Evolutionary conservation across 306 rosid species (phyloP), one percentile per base, ranked within the genome.

Genomic region (Comarum palustre): DNA sequence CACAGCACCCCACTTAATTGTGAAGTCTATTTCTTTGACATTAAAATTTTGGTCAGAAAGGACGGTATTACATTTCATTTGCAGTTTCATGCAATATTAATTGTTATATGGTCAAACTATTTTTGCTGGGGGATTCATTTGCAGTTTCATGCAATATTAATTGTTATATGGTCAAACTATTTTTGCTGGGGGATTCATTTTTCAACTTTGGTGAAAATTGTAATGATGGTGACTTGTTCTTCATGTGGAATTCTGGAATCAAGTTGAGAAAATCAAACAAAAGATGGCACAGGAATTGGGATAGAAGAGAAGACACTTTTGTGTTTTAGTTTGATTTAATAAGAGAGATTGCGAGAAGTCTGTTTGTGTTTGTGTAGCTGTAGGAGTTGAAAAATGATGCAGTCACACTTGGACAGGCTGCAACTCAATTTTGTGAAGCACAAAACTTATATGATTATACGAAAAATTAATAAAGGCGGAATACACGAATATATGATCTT

Each of bases 11-110:
- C n/a, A 17, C 15, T 14, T 20, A 50, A 31, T 34, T 8, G 24
- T 36, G 6, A n/a, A 32, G 22, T 20, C 22, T 36, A 1, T 70
- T 14, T 41, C 25, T 70, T 38, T 52, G 74, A 70, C 74, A 70
- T 70, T 71, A 22, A 11, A 4, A 22, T 54, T 17, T 29, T 17
- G 29, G 58, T 72, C 32, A 42, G 58, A 72, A 72, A 41, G 31
- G 57, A 25, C 45, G 57, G 66, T 57, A 2, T 29, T 25, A 20
- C 22, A 15, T 61, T 41, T 22, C 31, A 38, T 64, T 63, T 63
- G 10, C 6, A 55, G 14, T 38, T 38, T 34, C 27, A 19, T 39
- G 41, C 65, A 29, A 5, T 59, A 59, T 59, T 59, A 29, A 59
- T 64, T 64, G 39, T 20, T 19, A 20, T 6, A 11, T 65, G 20